A percentile compares a stretch with the other conserved stretches of the same genome.
phyloP scores from a whole-genome alignment of 2,329 filamentous ascomycete species.

The Rutstroemia sp. region DNA sequence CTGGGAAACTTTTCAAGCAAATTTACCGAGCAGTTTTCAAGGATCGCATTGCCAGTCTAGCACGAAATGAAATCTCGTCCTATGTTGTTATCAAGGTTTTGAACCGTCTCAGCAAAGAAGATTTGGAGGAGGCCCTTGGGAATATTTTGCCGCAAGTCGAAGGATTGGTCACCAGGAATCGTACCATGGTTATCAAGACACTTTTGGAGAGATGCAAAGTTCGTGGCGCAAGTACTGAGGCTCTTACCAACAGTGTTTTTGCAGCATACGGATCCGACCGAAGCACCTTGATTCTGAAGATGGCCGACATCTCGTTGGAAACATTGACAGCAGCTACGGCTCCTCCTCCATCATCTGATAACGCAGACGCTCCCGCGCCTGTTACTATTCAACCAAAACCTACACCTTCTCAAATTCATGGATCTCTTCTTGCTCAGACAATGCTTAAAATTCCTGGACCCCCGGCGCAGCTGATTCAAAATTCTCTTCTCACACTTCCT shows the following conservation, averaged over 20 bases:
- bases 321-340: slow-evolving; percentile 32
- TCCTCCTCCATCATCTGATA: slow-evolving; percentile 20
- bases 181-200: slow-evolving; percentile 72
- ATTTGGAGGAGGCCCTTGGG: slow-evolving; percentile 65
- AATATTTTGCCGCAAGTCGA: slow-evolving; percentile 67
- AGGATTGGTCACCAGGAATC: slow-evolving; percentile 63
- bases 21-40: slow-evolving; percentile 76
- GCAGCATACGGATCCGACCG: slow-evolving; percentile 48
- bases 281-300: slow-evolving; percentile 45
- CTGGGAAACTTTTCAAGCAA: slow-evolving; percentile 85
- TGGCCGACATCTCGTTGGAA: slow-evolving; percentile 50
- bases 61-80: slow-evolving; percentile 83
- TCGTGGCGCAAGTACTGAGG: slow-evolving; percentile 49
- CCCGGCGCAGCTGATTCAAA: slow-evolving; percentile 64
- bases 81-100: slow-evolving; percentile 82
- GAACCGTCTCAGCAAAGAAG: slow-evolving; percentile 78
- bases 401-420: slow-evolving; percentile 60
- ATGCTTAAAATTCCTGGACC: slow-evolving; percentile 69
- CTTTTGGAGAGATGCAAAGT: slow-evolving; percentile 76
- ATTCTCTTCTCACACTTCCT: slow-evolving; percentile 56
- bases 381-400: slow-evolving; percentile 26
- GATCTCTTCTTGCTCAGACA: slow-evolving; percentile 70
- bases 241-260: slow-evolving; percentile 45
- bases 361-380: slow-evolving; percentile 17
- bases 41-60: slow-evolving; percentile 68